Evolutionary conservation across 495 filamentous ascomycete genomes (phyloP).

Genomic region (Talaromyces ruber): DNA sequence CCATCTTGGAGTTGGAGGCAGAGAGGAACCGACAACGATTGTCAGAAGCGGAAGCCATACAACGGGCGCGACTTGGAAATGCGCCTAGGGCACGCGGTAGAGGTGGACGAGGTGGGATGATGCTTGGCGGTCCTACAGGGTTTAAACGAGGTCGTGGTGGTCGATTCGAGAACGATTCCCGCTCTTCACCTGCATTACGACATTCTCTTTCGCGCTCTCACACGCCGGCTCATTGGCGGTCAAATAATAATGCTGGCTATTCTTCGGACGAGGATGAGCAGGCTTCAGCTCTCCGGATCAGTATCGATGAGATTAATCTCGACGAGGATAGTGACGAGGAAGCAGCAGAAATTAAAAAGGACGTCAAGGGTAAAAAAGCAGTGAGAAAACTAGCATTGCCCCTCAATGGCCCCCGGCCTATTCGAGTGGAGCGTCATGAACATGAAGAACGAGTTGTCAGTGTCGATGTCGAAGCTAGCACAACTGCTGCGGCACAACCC

Average conservation of each 20-base stretch:
- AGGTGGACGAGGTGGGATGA: constrained; percentile 25
- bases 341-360: constrained; percentile 6
- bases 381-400: constrained; percentile 10
- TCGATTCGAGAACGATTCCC: constrained; percentile 13
- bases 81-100: constrained; percentile 17
- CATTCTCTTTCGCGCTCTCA: constrained; percentile 16
- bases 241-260: constrained; percentile 7
- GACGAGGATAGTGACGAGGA: constrained; percentile 27
- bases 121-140: constrained; percentile 10
- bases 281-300: constrained; percentile 22
- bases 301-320: constrained; percentile 44
- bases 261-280: constrained; percentile 36
- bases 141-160: constrained; percentile 16
- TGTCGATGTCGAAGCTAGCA: constrained; percentile 45
- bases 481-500: constrained; percentile 33
- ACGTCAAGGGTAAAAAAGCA: constrained; percentile 32
- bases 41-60: constrained; percentile 33
- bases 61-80: constrained; percentile 22
- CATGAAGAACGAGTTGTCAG: constrained; percentile 41
- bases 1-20: constrained; percentile 37
- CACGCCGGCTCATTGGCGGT: neutral
- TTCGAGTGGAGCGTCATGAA: constrained; percentile 41
- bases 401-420: constrained; percentile 31
- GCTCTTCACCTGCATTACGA: constrained; percentile 17
- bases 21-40: constrained; percentile 36